Conservation (phyloP, 768 basidiomycete species). For the Suillus hirtellus region DNA sequence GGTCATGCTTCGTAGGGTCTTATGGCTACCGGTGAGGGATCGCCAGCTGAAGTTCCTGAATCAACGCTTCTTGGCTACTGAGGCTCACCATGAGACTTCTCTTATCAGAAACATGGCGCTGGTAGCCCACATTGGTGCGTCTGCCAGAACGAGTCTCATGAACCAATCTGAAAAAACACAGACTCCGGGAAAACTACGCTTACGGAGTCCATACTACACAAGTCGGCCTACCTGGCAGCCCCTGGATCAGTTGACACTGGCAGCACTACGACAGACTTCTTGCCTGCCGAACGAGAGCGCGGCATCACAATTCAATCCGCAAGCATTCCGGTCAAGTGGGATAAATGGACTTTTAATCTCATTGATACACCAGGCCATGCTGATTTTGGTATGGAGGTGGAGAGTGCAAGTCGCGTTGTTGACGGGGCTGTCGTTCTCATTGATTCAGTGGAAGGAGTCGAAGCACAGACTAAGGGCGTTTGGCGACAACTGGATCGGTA, state of each 20-base stretch:
- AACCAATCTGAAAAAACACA: conserved; percentile 26
- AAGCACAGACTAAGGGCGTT: conserved; percentile 87
- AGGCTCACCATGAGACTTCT: conserved; percentile 33
- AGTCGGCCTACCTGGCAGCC: conserved; percentile 67
- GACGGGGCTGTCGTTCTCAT: conserved; percentile 88
- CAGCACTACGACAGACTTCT: conserved; percentile 87
- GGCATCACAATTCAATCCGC: conserved; percentile 93
- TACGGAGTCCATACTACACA: conserved; percentile 82
- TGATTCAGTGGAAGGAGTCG: conserved; percentile 90
- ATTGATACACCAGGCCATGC: conserved; percentile 93
- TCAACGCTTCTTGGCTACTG: conserved; percentile 26
- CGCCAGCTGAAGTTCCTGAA: neutral
- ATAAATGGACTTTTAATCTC: conserved; percentile 81
- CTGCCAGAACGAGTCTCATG: neutral
- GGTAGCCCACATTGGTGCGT: conserved; percentile 84
- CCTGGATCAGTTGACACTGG: conserved; percentile 88
- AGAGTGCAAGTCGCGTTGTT: conserved; percentile 87
- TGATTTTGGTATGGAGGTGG: conserved; percentile 97
- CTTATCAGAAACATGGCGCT: conserved; percentile 77
- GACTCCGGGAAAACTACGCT: conserved; percentile 91
- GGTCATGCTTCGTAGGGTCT: conserved; percentile 23
- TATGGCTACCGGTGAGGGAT: neutral
- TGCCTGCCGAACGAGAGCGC: conserved; percentile 86
- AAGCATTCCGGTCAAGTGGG: conserved; percentile 87
- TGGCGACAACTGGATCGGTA: conserved; percentile 88